Base-by-base conservation (phyloP, 2,329 filamentous ascomycete species). In the Colletotrichum eleusines region DNA sequence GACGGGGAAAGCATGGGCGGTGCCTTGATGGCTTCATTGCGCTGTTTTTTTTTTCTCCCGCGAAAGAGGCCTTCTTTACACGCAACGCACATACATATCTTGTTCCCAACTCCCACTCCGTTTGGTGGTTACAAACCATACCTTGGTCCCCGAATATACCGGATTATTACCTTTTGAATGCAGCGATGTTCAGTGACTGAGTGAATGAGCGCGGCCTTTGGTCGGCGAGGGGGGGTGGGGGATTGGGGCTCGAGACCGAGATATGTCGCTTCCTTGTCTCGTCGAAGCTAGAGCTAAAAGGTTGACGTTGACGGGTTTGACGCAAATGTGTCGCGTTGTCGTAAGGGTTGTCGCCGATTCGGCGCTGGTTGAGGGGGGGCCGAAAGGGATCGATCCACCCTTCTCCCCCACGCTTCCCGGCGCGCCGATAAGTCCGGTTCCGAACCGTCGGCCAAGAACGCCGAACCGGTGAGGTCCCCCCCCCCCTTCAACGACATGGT, bases 81-180 rank as follows among this genome's bases (percentile, higher is more conserved):
- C 59, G 20, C 46, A 28, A 71, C 53, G 48, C 48, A 62, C 63
- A 50, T 54, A 54, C 20, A 38, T 35, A 61, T 18, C 3, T 28
- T 63, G 18, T 59, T 68, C 50, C 53, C 58, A 54, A 63, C 58
- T 53, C 64, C 68, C 58, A 63, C 57, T 68, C 68, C 51, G 42
- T 63, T n/a, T 46, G 55, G 53, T 18, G 33, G 53, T 57, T 57
- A 38, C 6, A 57, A 35, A 54, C 44, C 58, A 68, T 46, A 59
- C 64, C 64, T 69, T 35, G 48, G 53, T 64, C 62, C 69, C 69
- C 63, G 58, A 68, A 71, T 63, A 63, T 50, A 71, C 64, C 62
- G 69, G 58, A 62, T 71, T 63, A 59, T 40, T 63, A 68, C 58
- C 63, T 51, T 35, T 26, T 51, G 16, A 31, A n/a, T 23, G 28